These are phyloP conservation scores for Mallotus japonicus DNA, from an alignment of 441 rosid species.

Conservation along the genomic window DNA sequence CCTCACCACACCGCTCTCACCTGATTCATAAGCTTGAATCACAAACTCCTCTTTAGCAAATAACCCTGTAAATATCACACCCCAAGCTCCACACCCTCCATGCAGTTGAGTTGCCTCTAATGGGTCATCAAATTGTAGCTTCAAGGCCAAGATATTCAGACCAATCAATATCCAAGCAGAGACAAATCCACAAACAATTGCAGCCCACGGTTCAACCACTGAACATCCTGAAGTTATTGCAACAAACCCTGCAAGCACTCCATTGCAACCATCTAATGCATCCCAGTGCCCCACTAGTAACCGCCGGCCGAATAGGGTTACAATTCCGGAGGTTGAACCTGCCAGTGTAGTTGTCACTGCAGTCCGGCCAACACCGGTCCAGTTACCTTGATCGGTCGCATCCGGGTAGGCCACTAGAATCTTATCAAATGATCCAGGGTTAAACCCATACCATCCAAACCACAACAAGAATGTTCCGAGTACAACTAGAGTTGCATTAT, in stretches of 20 bases:
- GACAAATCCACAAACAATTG: conserved; percentile 59
- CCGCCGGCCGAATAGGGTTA: conserved; percentile 59
- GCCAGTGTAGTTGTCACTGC: conserved; percentile 64
- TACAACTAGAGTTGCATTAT: conserved; percentile 69
- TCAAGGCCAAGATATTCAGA: conserved; percentile 47
- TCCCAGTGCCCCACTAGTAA: conserved; percentile 71
- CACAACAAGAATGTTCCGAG: conserved; percentile 69
- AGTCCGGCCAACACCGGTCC: conserved; percentile 61
- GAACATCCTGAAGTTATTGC: conserved; percentile 78
- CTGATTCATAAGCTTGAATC: conserved; percentile 49
- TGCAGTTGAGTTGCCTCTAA: conserved; percentile 74
- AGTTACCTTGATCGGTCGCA: conserved; percentile 56
- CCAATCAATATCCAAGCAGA: conserved; percentile 63
- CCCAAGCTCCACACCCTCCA: conserved; percentile 93
- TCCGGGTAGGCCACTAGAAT: conserved; percentile 58
- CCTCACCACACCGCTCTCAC: conserved; percentile 33
- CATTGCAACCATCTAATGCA: conserved; percentile 69
- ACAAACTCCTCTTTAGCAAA: conserved; percentile 71
- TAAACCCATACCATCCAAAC: conserved; percentile 88
- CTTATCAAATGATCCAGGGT: conserved; percentile 67
- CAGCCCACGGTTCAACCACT: conserved; percentile 83
- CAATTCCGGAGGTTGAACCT: conserved; percentile 62
- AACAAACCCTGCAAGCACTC: conserved; percentile 70
- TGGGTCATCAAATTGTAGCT: conserved; percentile 65
- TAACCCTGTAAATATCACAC: conserved; percentile 65